phyloP scores from a whole-genome alignment of 768 basidiomycete genomes.

The Sistotremastrum niveocremeum region DNA sequence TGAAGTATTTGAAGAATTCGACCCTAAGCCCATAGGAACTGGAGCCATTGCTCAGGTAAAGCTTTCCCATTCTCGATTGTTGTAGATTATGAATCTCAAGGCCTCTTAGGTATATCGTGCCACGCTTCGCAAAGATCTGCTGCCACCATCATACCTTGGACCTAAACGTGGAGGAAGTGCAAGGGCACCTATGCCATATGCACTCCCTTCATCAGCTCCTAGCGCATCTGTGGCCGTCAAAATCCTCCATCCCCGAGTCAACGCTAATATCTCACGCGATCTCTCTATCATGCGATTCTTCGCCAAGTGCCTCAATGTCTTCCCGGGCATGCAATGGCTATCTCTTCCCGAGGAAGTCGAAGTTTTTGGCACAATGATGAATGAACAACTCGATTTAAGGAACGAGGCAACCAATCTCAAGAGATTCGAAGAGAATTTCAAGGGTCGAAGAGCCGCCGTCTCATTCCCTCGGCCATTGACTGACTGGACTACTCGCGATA shows the following conservation, averaged over 20 bases:
- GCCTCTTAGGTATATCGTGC: conserved; percentile 69
- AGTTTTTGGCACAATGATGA: conserved; percentile 96
- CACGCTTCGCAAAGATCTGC: conserved; percentile 66
- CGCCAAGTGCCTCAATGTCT: conserved; percentile 54
- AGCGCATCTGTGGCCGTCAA: conserved; percentile 90
- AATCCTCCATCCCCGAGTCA: conserved; percentile 80
- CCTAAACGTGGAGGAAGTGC: conserved; percentile 48
- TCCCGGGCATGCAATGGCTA: conserved; percentile 95
- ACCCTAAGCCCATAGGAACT: conserved; percentile 79
- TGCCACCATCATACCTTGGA: conserved; percentile 73
- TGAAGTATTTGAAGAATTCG: conserved; percentile 86
- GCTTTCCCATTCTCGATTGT: conserved; percentile 2
- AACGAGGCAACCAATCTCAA: conserved; percentile 82
- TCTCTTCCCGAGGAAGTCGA: conserved; percentile 90
- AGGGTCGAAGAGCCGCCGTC: conserved; percentile 62
- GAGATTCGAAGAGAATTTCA: conserved; percentile 79
- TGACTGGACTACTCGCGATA: conserved; percentile 64
- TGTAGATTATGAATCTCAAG: neutral
- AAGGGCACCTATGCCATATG: conserved; percentile 26
- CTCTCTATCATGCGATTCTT: conserved; percentile 93
- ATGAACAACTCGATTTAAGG: conserved; percentile 80
- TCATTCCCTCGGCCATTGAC: conserved; percentile 83
- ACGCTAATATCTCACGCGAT: conserved; percentile 74
- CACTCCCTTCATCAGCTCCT: conserved; percentile 61
- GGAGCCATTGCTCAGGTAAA: conserved; percentile 91